Base-by-base conservation (phyloP, 2,329 filamentous ascomycete species). In the Colletotrichum shisoi region DNA sequence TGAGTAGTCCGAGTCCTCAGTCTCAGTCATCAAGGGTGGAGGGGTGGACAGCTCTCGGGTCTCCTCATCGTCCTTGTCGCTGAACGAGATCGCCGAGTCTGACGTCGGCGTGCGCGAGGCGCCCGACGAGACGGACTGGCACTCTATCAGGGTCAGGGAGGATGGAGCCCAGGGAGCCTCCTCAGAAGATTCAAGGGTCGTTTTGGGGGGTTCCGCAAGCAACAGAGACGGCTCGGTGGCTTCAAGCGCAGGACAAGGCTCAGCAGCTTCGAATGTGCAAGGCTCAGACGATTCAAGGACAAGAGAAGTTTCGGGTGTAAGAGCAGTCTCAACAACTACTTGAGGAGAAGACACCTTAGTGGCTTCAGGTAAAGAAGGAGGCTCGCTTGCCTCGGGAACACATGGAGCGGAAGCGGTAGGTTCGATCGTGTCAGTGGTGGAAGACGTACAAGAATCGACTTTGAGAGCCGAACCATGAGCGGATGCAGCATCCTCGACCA, bases 1-100 rank as follows among this genome's bases (percentile, higher is more conserved):
- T 53, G 62, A 66, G 31, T 62, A 68, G 40, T 68, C 66, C n/a
- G 66, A 68, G n/a, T 68, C 66, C 44, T 67, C 66, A 45, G 66
- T 60, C 34, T 67, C 66, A 44, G 62, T 57, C 63, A 62, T 67
- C 57, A 67, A 54, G 9, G 66, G 66, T 15, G 66, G 63, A 40
- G 62, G 63, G 24, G 57, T 68, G 21, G 44, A 45, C 9, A 27
- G 45, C 62, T 67, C 62, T 52, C 34, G 31, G 15, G n/a, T 2
- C 48, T 68, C 66, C 5, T 68, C 62, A 31, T 57, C 52, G 27
- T 65, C 56, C 46, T 53, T 48, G 21, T 65, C 56, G 21, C 65
- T 65, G 62, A 68, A 51, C 17, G 65, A 68, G 21, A 44, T 27
- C n/a, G 17, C 56, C 7, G 57, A 63, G 17, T 54, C 61, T 27